Evolutionary conservation across 2,329 filamentous ascomycete genomes (phyloP), one percentile per base, ranked within the genome.

Genomic region (Beauveria caledonica): DNA sequence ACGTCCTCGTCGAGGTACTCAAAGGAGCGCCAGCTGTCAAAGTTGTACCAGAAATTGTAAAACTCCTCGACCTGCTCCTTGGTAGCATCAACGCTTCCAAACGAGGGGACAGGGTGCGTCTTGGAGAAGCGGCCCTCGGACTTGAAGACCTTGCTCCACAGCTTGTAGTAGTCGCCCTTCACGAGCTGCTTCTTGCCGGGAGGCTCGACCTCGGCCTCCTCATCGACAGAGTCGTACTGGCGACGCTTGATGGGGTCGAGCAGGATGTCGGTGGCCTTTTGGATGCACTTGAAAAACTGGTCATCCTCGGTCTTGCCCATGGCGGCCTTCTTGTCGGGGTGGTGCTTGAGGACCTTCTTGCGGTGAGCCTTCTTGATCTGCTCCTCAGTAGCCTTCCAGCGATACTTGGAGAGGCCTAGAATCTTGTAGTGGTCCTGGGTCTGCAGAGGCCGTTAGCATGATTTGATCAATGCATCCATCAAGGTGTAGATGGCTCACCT

Each of bases 31-130:
- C 94, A 99, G 75, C 89, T 94, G 82, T 99, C 94, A 70, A 99
- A 96, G 83, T 93, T 95, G 83, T 97, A 99, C 88, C 90, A 99
- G 82, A 97, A 99, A 83, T 99, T 96, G 85, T 99, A 99, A 77
- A 99, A 99, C 58, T 81, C 80, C 72, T 97, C 92, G 51, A 99
- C 94, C 9, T 96, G 87, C 71, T 95, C 90, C 77, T 92, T 90
- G 68, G 85, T 85, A 71, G 89, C 87, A 66, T 95, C 88, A 65
- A 90, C 90, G 71, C 90, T 84, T 64, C 94, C 94, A 62, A 99
- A 86, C 68, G 82, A 78, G 6, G 94, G 95, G 3, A 97, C 94
- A 7, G 93, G 93, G 73, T 96, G 90, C 63, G 76, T 82, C 76
- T 92, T 94, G 75, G 90, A 95, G 85, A 99, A 99, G 64, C 94